A percentile compares a stretch with the other conserved stretches of the same genome.
Conservation (phyloP, 2,329 filamentous ascomycete genomes). For the Colletotrichum scovillei region DNA sequence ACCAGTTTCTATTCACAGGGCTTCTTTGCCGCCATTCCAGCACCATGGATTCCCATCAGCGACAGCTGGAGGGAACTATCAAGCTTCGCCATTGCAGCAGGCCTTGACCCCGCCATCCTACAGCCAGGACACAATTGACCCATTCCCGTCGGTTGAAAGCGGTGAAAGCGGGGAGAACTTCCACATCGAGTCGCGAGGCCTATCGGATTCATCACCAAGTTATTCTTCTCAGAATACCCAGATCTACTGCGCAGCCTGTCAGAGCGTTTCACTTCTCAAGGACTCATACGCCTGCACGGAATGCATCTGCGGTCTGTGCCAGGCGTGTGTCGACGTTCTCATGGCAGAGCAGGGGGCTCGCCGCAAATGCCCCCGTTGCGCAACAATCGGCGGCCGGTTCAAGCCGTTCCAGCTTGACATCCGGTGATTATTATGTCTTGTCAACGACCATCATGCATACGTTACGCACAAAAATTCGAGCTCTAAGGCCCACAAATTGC, state of each 20-base stretch:
- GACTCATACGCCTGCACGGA: conserved; percentile 95
- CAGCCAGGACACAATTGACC: conserved; percentile 75
- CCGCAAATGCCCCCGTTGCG: conserved; percentile 82
- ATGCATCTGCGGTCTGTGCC: conserved; percentile 93
- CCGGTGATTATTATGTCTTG: conserved; percentile 54
- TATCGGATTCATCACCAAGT: conserved; percentile 77
- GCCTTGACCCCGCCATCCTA: conserved; percentile 86
- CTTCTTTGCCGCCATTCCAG: conserved; percentile 70
- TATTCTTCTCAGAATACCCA: conserved; percentile 82
- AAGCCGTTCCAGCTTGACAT: conserved; percentile 90
- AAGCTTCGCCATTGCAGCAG: conserved; percentile 91
- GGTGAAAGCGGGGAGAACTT: conserved; percentile 78
- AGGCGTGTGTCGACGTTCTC: conserved; percentile 85
- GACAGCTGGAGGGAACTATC: conserved; percentile 72
- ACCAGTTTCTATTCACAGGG: conserved; percentile 71
- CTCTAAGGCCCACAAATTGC: conserved; percentile 14
- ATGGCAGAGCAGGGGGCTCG: conserved; percentile 81
- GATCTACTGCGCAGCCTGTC: conserved; percentile 93
- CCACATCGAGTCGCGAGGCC: conserved; percentile 73
- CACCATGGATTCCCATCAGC: conserved; percentile 68
- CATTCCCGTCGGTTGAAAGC: conserved; percentile 91
- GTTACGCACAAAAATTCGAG: conserved; percentile 5
- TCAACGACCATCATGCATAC: neutral
- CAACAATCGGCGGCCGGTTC: conserved; percentile 81
- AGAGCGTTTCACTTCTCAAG: conserved; percentile 78